Evolutionary conservation across 441 rosid genomes (phyloP), one percentile per base, ranked within the genome.

Genomic region (Codiaeum variegatum): DNA sequence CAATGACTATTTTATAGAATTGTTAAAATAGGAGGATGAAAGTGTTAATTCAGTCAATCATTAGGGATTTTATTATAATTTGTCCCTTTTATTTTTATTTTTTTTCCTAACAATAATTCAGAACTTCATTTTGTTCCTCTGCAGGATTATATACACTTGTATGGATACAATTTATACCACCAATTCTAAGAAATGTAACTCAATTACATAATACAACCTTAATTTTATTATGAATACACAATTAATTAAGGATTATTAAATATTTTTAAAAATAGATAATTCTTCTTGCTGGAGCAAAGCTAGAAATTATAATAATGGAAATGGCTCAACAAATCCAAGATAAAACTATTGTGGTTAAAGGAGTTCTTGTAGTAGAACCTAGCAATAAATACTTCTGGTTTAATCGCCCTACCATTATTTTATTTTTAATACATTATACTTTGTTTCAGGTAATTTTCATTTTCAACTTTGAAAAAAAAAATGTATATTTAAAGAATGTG

Each of bases 301-400:
- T 88, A 15, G 85, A 87, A 68, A 75, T 84, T 6, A 83, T 85
- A 0, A 83, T 88, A 44, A 81, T 82, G 85, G 86, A 87, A 36
- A 85, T 88, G 93, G 91, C 91, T 12, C 77, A 82, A 55, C 79
- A 83, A 75, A 75, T 84, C 65, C 85, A 83, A 52, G 85, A 82
- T 8, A 75, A 82, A 58, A 70, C 71, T 18, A 69, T 78, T 2
- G 85, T 85, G 6, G 87, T 87, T 2, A 72, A 79, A 78, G 93
- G 89, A 55, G 85, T 81, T 71, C 91, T 87, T 0, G 70, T 85
- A 9, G 89, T 88, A 56, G 84, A 87, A 70, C 89, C 88, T 15
- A 79, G 67, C 73, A 84, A 88, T 78, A 84, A 84, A 69, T 84
- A 52, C 38, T 87, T 88, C 83, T 88, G 91, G 93, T 89, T 89